Conservation (phyloP, 306 rosid genomes). For the barrel medic (Medicago truncatula) region DNA sequence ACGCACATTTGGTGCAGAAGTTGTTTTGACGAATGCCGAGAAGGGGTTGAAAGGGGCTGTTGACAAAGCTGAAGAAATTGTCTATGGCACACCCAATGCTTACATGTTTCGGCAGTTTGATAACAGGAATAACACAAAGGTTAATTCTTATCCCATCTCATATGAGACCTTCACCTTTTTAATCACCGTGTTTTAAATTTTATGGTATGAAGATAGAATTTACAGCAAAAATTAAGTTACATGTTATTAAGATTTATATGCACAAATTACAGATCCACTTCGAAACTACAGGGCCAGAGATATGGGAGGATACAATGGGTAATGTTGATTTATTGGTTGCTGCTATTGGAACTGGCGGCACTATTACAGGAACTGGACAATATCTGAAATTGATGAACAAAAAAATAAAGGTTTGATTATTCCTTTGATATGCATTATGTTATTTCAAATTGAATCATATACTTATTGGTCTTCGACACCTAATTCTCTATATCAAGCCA, state of each 20-base stretch:
- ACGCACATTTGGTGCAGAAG: slow-evolving; percentile 92
- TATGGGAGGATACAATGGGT: slow-evolving; percentile 99
- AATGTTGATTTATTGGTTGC: slow-evolving; percentile 84
- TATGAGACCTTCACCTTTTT: slow-evolving; percentile 29
- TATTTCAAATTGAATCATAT: slow-evolving; percentile 34
- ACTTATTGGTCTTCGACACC: slow-evolving; percentile 30
- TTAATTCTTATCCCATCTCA: slow-evolving; percentile 45
- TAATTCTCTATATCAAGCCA: slow-evolving; percentile 13
- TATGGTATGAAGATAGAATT: slow-evolving; percentile 18
- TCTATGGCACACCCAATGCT: slow-evolving; percentile 66
- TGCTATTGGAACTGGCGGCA: slow-evolving; percentile 96
- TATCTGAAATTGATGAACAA: slow-evolving; percentile 80
- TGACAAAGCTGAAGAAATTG: slow-evolving; percentile 90
- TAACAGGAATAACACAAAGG: slow-evolving; percentile 80
- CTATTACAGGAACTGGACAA: slow-evolving; percentile 86
- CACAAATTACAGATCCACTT: slow-evolving; percentile 86
- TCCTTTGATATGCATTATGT: slow-evolving; percentile 33
- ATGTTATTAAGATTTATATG: slow-evolving; percentile 46
- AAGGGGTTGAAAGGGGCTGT: slow-evolving; percentile 92
- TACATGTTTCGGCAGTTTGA: slow-evolving; percentile 95
- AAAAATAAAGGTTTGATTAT: slow-evolving; percentile 64
- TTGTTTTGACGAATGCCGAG: slow-evolving; percentile 83
- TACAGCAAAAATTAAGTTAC: slow-evolving; percentile 29
- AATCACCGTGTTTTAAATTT: slow-evolving; percentile 27
- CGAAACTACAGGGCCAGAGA: slow-evolving; percentile 97